Evolutionary conservation across 306 rosid species (phyloP).

Genomic region (Trifolium subterraneum): DNA sequence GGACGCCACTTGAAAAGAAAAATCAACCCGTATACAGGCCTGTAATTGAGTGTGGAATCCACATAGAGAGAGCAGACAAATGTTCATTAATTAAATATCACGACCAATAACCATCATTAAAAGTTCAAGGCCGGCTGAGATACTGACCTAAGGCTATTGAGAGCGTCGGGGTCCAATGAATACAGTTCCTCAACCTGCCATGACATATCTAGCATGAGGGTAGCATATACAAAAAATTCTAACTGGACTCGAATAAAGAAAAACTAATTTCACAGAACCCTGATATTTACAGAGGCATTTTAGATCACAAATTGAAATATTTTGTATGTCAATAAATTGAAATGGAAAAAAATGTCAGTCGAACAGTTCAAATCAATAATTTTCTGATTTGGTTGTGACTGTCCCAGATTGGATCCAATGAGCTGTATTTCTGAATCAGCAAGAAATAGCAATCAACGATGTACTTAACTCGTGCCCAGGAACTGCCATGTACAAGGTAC

Average conservation of each 20-base stretch:
- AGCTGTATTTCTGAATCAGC: not conserved
- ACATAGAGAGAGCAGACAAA: constrained; percentile 13
- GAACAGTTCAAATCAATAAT: constrained; percentile 28
- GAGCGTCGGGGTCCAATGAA: constrained; percentile 83
- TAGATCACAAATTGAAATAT: constrained; percentile 24
- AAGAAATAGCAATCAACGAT: constrained; percentile 17
- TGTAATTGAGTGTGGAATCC: constrained; percentile 45
- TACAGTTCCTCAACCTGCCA: constrained; percentile 95
- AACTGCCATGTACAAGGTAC: constrained; percentile 28
- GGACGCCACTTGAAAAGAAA: constrained; percentile 99
- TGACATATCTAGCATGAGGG: constrained; percentile 39
- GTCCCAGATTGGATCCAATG: constrained; percentile 9
- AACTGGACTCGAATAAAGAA: not conserved
- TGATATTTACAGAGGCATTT: constrained; percentile 6
- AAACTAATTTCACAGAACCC: constrained; percentile 5
- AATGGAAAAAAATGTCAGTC: not conserved
- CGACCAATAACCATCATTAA: constrained; percentile 22
- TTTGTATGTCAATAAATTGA: not conserved
- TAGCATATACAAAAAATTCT: constrained; percentile 11
- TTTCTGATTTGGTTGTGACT: constrained; percentile 14
- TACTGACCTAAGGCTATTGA: constrained; percentile 80
- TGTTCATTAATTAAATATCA: constrained; percentile 31
- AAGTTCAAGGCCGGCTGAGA: constrained; percentile 33
- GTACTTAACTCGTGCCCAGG: constrained; percentile 3
- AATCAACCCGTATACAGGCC: constrained; percentile 97